Conservation (phyloP, 1,139 yeast genomes). For the Kodamaea sp. region DNA sequence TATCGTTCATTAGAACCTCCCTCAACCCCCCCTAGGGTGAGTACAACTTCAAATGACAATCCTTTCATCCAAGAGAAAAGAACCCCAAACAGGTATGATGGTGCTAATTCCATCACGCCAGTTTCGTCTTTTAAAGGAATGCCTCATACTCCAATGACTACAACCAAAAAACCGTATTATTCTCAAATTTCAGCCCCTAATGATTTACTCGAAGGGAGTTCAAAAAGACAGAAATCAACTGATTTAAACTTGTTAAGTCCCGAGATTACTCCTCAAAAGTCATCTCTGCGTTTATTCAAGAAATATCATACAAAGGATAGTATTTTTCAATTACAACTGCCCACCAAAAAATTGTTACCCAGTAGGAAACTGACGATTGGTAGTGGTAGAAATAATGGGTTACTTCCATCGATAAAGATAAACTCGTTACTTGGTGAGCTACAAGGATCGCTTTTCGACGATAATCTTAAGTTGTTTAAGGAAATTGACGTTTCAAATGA, state of each 20-base stretch:
- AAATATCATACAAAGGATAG: constrained; percentile 7
- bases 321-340: constrained; percentile 8
- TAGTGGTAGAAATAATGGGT: constrained; percentile 8
- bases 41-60: not conserved
- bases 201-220: not conserved
- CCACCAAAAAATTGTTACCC: constrained; percentile 6
- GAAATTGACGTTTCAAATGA: constrained; percentile 5
- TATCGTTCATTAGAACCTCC: constrained; percentile 6
- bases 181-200: no score
- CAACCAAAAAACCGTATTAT: constrained; percentile 5
- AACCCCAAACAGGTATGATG: not conserved
- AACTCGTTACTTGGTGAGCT: constrained; percentile 7
- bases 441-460: not conserved
- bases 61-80: no score
- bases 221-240: constrained; percentile 7
- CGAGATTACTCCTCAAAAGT: constrained; percentile 11
- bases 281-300: constrained; percentile 1
- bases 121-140: constrained; percentile 5
- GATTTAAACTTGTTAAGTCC: constrained; percentile 7
- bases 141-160: constrained; percentile 9
- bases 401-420: constrained; percentile 9
- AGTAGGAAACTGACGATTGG: constrained; percentile 11
- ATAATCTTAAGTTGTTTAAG: constrained; percentile 3
- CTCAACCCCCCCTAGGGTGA: constrained; percentile 9
- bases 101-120: constrained; percentile 4